Evolutionary conservation across 768 basidiomycete species (phyloP).

Genomic region (Psilocybe sp.): DNA sequence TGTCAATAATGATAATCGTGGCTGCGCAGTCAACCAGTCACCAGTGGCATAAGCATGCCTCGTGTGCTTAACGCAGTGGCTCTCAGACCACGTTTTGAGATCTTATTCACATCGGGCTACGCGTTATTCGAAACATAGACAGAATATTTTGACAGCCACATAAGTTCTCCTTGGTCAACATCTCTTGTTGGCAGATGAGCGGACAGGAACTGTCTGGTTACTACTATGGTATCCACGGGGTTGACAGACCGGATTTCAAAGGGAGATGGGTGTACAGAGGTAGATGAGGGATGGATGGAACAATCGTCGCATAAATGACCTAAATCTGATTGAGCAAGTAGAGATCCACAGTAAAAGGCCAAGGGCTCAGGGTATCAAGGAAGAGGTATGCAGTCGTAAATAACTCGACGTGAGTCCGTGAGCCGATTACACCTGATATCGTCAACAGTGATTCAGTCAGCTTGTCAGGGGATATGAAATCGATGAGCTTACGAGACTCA

Average conservation of each 20-base stretch:
- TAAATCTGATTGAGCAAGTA: constrained; percentile 19
- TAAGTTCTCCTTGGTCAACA: too few relatives aligned
- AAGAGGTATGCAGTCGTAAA: constrained; percentile 23
- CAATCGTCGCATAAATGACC: constrained; percentile 9
- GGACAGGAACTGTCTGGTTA: constrained; percentile 8
- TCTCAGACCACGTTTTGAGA: too few relatives aligned
- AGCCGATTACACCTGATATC: constrained; percentile 18
- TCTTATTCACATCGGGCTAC: too few relatives aligned
- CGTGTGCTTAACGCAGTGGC: too few relatives aligned
- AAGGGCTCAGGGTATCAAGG: constrained; percentile 21
- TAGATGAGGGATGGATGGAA: constrained; percentile 4
- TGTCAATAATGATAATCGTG: too few relatives aligned
- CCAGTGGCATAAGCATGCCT: too few relatives aligned
- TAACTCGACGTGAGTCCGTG: constrained; percentile 13
- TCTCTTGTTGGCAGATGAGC: not conserved
- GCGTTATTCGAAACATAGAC: too few relatives aligned
- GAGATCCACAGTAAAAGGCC: constrained; percentile 13
- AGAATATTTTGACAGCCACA: too few relatives aligned
- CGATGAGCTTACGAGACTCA: constrained; percentile 72
- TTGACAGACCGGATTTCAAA: too few relatives aligned
- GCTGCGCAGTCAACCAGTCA: too few relatives aligned
- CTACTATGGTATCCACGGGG: constrained; percentile 8
- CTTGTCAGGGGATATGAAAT: not conserved
- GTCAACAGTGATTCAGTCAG: not conserved
- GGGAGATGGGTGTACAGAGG: not conserved